Conservation (phyloP, 495 filamentous ascomycete genomes). For the Ramalina peruviana region DNA sequence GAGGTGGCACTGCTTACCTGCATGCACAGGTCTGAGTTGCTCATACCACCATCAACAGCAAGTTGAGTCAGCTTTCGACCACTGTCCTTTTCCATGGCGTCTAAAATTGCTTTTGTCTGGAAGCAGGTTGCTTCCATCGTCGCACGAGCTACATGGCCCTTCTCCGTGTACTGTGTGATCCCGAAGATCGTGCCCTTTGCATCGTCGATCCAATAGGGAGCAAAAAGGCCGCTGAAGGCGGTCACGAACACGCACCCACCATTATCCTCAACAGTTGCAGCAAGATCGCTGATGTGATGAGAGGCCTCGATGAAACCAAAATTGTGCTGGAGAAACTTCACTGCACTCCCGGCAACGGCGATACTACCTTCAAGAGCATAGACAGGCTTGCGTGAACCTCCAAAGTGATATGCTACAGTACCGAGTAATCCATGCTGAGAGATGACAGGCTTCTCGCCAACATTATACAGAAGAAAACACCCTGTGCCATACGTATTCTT, state of each 20-base stretch:
- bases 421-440: constrained; percentile 79
- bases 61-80: constrained; percentile 61
- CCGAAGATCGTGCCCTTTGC: constrained; percentile 82
- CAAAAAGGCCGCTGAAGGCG: constrained; percentile 89
- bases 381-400: constrained; percentile 50
- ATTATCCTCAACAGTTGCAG: constrained; percentile 70
- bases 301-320: constrained; percentile 69
- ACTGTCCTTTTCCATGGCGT: constrained; percentile 89
- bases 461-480: constrained; percentile 91
- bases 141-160: constrained; percentile 83
- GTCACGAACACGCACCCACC: constrained; percentile 92
- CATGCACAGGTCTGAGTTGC: constrained; percentile 88
- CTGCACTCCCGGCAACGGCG: constrained; percentile 77
- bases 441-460: constrained; percentile 78
- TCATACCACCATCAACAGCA: constrained; percentile 90
- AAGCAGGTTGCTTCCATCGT: constrained; percentile 92
- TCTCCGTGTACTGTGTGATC: constrained; percentile 80
- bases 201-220: constrained; percentile 98
- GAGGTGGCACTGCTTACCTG: constrained; percentile 38
- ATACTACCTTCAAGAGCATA: constrained; percentile 91
- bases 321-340: constrained; percentile 87
- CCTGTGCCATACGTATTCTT: constrained; percentile 98
- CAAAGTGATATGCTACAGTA: constrained; percentile 79
- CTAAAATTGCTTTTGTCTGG: constrained; percentile 88
- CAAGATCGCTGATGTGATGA: constrained; percentile 68